Evolutionary conservation across 208 protist species (phyloP).

Genomic region (Crithidia expoeki): DNA sequence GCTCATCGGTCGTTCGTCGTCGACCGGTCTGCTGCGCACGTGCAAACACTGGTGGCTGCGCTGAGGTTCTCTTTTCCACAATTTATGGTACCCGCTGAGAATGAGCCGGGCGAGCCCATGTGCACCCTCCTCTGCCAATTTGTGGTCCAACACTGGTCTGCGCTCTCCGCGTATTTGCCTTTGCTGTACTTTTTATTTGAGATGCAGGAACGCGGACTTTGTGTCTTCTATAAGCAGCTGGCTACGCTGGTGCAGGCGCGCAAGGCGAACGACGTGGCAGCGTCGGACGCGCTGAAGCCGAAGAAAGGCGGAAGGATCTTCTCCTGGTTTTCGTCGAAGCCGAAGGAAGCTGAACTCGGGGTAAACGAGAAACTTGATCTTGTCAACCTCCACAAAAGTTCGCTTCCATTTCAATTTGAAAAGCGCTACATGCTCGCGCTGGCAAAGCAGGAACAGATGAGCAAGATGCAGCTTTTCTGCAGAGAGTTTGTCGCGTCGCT

Average conservation of each 20-base stretch:
- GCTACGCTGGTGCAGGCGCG: constrained; percentile 9
- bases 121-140: constrained; percentile 28
- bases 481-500: constrained; percentile 19
- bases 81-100: constrained; percentile 23
- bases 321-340: constrained; percentile 39
- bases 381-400: constrained; percentile 11
- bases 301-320: constrained; percentile 31
- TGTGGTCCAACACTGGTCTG: constrained; percentile 25
- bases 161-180: constrained; percentile 27
- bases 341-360: constrained; percentile 28
- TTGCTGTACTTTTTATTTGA: constrained; percentile 42
- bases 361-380: constrained; percentile 35
- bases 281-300: constrained; percentile 21
- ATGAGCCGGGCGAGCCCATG: not conserved
- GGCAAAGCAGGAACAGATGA: constrained; percentile 27
- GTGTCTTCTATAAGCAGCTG: constrained; percentile 30
- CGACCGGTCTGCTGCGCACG: constrained; percentile 23
- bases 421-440: constrained; percentile 33
- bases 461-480: constrained; percentile 30
- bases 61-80: constrained; percentile 35
- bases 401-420: constrained; percentile 22
- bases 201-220: constrained; percentile 23
- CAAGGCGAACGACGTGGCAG: constrained; percentile 24
- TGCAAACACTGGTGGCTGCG: constrained; percentile 34
- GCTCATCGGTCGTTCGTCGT: constrained; percentile 32